Conservation (phyloP, 306 rosid genomes). For the Lathyrus tuberosus region DNA sequence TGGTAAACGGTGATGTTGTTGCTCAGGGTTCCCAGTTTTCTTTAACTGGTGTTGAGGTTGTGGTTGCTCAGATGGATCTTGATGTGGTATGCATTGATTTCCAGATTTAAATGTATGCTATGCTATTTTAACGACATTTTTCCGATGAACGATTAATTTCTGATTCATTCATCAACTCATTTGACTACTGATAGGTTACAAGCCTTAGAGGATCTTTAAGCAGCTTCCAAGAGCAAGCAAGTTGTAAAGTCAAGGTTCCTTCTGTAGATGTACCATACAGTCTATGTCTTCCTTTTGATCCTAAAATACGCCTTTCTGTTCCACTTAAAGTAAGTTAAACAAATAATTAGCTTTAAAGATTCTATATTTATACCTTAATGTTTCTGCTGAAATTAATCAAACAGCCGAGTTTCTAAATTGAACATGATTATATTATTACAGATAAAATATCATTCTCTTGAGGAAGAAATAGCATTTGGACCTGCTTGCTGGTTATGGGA, state of each 20-base stretch:
- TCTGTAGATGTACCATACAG: slow-evolving; percentile 65
- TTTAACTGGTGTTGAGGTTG: slow-evolving; percentile 82
- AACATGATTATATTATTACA: slow-evolving; percentile 40
- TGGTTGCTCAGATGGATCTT: slow-evolving; percentile 83
- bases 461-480: slow-evolving; percentile 98
- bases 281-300: slow-evolving; percentile 77
- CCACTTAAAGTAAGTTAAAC: slow-evolving; percentile 70
- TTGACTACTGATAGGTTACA: slow-evolving; percentile 68
- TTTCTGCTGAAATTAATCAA: too few species aligned
- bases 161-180: slow-evolving; percentile 25
- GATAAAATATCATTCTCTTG: slow-evolving; percentile 86
- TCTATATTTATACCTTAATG: background rate
- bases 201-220: slow-evolving; percentile 96
- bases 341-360: slow-evolving; percentile 17
- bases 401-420: slow-evolving; percentile 30
- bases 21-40: slow-evolving; percentile 98
- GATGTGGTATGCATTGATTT: slow-evolving; percentile 71
- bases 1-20: slow-evolving; percentile 85
- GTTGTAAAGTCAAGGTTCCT: slow-evolving; percentile 80
- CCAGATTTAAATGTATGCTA: slow-evolving; percentile 8
- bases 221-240: slow-evolving; percentile 98
- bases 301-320: slow-evolving; percentile 62
- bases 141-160: slow-evolving; percentile 19
- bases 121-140: background rate
- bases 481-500: slow-evolving; percentile 99